Conservation (phyloP, 345 rosid genomes). For the Isatis tinctoria region DNA sequence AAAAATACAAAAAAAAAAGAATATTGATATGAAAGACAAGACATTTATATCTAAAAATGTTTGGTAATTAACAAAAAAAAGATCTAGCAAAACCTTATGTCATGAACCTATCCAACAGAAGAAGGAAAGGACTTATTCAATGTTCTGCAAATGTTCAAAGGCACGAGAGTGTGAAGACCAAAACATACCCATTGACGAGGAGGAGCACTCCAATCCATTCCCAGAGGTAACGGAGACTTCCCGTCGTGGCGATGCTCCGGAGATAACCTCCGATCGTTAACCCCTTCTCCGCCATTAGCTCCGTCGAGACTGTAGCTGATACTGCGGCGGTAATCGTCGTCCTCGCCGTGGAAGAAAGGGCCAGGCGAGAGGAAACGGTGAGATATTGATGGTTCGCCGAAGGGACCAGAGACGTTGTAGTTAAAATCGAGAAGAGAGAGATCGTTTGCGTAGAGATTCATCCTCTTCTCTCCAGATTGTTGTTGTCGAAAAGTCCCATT, state of each 20-base stretch:
- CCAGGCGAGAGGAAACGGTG: slow-evolving; percentile 31
- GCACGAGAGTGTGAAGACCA: neutral
- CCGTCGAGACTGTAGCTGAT: neutral
- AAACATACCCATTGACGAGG: slow-evolving; percentile 65
- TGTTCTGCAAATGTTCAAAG: neutral
- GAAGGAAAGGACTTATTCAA: neutral
- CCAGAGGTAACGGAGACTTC: slow-evolving; percentile 77
- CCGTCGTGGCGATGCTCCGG: slow-evolving; percentile 80
- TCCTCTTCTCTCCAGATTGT: slow-evolving; percentile 17
- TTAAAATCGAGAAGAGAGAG: slow-evolving; percentile 59
- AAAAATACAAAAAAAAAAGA: slow-evolving; percentile 14
- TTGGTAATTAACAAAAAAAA: too few species aligned
- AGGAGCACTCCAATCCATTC: slow-evolving; percentile 97
- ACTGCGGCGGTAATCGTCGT: slow-evolving; percentile 13
- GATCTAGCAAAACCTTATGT: too few species aligned
- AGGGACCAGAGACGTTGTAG: slow-evolving; percentile 47
- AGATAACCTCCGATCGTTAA: slow-evolving; percentile 5
- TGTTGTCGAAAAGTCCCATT: neutral
- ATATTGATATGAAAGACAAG: too few species aligned
- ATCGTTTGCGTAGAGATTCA: slow-evolving; percentile 65
- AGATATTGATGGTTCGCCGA: slow-evolving; percentile 30
- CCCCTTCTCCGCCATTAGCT: neutral
- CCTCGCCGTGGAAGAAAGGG: slow-evolving; percentile 15
- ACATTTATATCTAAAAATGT: too few species aligned
- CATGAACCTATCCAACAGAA: too few species aligned